Base-by-base conservation (phyloP, 1,284 basidiomycete genomes). In the Polyporus tsugae region DNA sequence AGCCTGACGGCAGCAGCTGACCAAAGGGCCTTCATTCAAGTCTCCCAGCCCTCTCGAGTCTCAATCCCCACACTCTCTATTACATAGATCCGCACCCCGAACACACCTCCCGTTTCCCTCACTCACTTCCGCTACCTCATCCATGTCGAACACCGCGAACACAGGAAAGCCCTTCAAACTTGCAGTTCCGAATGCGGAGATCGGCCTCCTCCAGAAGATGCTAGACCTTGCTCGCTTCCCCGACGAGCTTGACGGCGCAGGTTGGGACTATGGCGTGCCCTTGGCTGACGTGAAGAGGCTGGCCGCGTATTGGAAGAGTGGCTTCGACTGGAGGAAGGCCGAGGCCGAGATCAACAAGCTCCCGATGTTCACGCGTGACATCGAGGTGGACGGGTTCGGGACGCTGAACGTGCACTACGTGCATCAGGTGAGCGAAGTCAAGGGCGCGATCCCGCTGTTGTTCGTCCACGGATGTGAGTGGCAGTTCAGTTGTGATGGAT, bases 401-500 rank as follows among this genome's bases (percentile, higher is more conserved):
- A 68, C 74, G 9, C 72, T 85, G 58, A 79, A 81, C 53, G 77
- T 84, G 11, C 84, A 86, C 69, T 85, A 84, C 57, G 73, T 84
- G 1, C 83, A 85, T 70, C 69, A 82, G 69, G 76, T 74, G 74
- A 84, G 80, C 64, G 64, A 67, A 19, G 70, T 74, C 1, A 35
- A 67, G 11, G 73, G 76, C 38, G 84, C 85, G 0, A 82, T 86
- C 44, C 84, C 84, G 1, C 64, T 86, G 15, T 73, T 86, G 25
- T 85, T 82, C 68, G 78, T 83, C 15, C 84, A 85, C 39, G 84
- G 84, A 33, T 85, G 84, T 84, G 68, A 52, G 83, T 79, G 2
- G 6, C 19, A 6, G 19, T 36, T 58, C 17, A 9, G 35, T 6
- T 38, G 6, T 17, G 6, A 0, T 7, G 15, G 11, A 13, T 0